Percentiles rank a stretch among this genome's conserved stretches.
Evolutionary conservation across 2,329 filamentous ascomycete species (phyloP).

Genomic region (Lasiodiplodia hormozganensis): DNA sequence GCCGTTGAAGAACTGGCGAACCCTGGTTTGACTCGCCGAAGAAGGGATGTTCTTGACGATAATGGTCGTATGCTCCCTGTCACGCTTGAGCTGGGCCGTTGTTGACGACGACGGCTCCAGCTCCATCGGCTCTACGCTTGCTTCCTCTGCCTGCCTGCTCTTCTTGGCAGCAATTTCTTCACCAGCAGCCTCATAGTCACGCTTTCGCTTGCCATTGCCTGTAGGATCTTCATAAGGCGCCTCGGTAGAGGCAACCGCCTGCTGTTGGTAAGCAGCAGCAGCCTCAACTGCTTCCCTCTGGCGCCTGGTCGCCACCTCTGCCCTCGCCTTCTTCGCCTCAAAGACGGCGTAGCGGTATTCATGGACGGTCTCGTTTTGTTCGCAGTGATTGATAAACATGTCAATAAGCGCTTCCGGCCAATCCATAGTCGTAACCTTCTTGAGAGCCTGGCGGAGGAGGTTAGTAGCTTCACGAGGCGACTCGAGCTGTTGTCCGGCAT

Average conservation of each 20-base stretch:
- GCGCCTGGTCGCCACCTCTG: conserved; percentile 67
- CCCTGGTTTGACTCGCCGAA: conserved; percentile 71
- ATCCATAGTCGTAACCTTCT: conserved; percentile 67
- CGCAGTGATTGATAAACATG: conserved; percentile 79
- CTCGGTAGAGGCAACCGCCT: conserved; percentile 37
- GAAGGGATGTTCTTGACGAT: conserved; percentile 78
- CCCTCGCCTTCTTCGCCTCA: conserved; percentile 72
- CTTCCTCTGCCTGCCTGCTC: conserved; percentile 56
- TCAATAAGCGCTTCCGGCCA: conserved; percentile 80
- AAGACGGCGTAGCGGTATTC: conserved; percentile 77
- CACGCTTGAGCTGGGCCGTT: conserved; percentile 57
- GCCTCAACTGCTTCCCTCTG: conserved; percentile 70
- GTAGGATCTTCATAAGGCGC: conserved; percentile 34
- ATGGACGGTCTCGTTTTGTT: conserved; percentile 84
- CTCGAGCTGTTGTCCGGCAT: conserved; percentile 56
- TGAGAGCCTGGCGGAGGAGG: conserved; percentile 75
- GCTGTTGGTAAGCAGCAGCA: conserved; percentile 48
- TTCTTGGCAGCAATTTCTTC: conserved; percentile 70
- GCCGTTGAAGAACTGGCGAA: conserved; percentile 90
- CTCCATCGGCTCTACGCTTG: conserved; percentile 29
- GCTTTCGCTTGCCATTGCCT: conserved; percentile 72
- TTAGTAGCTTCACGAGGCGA: conserved; percentile 76
- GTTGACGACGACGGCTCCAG: conserved; percentile 30
- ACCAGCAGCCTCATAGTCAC: conserved; percentile 64
- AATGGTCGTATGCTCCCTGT: conserved; percentile 88